phyloP scores from a whole-genome alignment of 2,329 filamentous ascomycete species.

The Aaosphaeria arxii region DNA sequence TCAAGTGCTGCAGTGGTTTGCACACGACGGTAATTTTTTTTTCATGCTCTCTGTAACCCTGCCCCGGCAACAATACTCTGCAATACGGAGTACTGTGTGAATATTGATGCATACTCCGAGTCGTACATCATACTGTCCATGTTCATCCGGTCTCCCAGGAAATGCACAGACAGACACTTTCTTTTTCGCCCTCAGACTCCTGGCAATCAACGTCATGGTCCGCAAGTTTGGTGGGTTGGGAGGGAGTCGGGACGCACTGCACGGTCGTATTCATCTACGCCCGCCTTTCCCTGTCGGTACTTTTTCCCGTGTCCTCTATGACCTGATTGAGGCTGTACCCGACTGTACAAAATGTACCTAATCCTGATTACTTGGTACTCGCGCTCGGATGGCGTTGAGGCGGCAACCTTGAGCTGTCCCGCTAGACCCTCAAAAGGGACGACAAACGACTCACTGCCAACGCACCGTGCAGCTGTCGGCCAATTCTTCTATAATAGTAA shows the following conservation, averaged over 20 bases:
- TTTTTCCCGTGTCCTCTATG: not conserved
- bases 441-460: slow-evolving; percentile 25
- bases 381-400: slow-evolving; percentile 16
- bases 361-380: too few species aligned
- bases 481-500: slow-evolving; percentile 14
- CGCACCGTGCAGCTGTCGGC: slow-evolving; percentile 34
- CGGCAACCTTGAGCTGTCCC: slow-evolving; percentile 19
- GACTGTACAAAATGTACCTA: too few species aligned
- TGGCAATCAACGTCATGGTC: not conserved
- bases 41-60: not conserved
- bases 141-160: not conserved
- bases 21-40: not conserved
- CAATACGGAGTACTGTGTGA: not conserved
- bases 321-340: not conserved
- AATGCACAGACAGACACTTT: not conserved
- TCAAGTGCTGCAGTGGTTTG: not conserved
- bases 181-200: not conserved
- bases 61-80: not conserved
- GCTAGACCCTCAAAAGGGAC: slow-evolving; percentile 11
- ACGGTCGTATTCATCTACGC: not conserved
- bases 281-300: not conserved
- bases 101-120: not conserved
- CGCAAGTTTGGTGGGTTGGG: not conserved
- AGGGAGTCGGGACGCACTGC: not conserved
- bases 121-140: not conserved